Percentiles rank a stretch among this genome's conserved stretches.
Conservation (phyloP, 129 eudicot genomes). For the Flaveria robusta region DNA sequence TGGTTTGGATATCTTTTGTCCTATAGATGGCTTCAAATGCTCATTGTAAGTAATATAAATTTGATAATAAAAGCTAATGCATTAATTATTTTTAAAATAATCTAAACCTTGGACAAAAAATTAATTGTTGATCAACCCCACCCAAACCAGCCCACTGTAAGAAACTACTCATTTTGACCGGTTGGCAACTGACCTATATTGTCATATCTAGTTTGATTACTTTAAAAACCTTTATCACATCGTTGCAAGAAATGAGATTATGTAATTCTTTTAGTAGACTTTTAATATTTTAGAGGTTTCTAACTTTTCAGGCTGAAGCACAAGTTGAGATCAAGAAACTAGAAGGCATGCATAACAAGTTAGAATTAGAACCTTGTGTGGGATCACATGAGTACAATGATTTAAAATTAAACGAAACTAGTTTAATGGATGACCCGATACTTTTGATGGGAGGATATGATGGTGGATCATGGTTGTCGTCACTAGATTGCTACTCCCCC, state of each 20-base stretch:
- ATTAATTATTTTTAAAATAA: background rate
- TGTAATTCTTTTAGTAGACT: background rate
- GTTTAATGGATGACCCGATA: constrained; percentile 45
- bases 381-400: constrained; percentile 16
- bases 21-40: too few species aligned
- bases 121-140: background rate
- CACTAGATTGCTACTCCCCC: constrained; percentile 65
- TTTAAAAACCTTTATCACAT: background rate
- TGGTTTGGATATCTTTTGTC: too few species aligned
- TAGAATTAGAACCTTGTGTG: constrained; percentile 25
- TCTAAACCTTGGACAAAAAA: background rate
- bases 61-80: background rate
- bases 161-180: background rate
- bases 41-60: too few species aligned
- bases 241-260: background rate
- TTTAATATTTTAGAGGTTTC: constrained; percentile 10
- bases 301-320: constrained; percentile 48
- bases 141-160: background rate
- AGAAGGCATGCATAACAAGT: constrained; percentile 33
- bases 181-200: background rate
- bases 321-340: constrained; percentile 53
- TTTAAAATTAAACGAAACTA: constrained; percentile 17
- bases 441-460: constrained; percentile 74
- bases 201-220: background rate
- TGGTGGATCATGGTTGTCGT: constrained; percentile 61